Base-by-base conservation (phyloP, 2,329 filamentous ascomycete species). In the Microdochium nivale region DNA sequence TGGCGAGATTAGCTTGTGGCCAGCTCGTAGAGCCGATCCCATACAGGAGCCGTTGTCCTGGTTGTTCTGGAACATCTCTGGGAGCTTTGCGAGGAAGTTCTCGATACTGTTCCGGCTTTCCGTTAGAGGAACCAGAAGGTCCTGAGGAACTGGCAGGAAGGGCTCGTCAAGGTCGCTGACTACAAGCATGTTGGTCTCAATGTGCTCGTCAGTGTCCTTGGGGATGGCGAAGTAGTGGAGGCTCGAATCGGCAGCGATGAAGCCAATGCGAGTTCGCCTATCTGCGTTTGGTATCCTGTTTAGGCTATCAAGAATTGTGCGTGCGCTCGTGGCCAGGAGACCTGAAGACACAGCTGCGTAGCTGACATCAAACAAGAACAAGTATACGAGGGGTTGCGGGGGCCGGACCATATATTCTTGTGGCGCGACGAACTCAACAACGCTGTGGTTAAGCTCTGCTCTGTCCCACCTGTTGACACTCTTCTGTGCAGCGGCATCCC, bases 371-470 rank as follows among this genome's bases (percentile, higher is more conserved):
- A 97, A 89, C 60, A 96, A 76, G 79, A 97, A 97, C 14, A 96
- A 80, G 67, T 97, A 97, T 37, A 96, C 92, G 37, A 97, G 77
- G 37, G 94, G 94, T 70, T 96, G 92, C 46, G 94, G 94, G 52
- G 94, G 91, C 55, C 94, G 87, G 33, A 99, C 94, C 94, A 99
- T 99, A 72, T 99, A 99, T 71, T 99, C 94, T 70, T 99, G 94
- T 2, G 94, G 94, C 13, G 94, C 94, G 59, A 99, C 88, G 65
- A 96, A 99, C 65, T 99, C 94, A 54, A 96, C 91, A 33, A 97
- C 90, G n/a, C 90, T 81, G 66, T 96, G 87, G 72, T 99, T 99
- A 55, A 99, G 77, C 67, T 99, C 94, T 37, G 90, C 81, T 60
- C 94, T 80, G 67, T 95, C 86, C 87, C 94, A 95, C 65, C 94